Conservation (phyloP, 1,139 yeast genomes). For the Suhomyces bribrorum region DNA sequence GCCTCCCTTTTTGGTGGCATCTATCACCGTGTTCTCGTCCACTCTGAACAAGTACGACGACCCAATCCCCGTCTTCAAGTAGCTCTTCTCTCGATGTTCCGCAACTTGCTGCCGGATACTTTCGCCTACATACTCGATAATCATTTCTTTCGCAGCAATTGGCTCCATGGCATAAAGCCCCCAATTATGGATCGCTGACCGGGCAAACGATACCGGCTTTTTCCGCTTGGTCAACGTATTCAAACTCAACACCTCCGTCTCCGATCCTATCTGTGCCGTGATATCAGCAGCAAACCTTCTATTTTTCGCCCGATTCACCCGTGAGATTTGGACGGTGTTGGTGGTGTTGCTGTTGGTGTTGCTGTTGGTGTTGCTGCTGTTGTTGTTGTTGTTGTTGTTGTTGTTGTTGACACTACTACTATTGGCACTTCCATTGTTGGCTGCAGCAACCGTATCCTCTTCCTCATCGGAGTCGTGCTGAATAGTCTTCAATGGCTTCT, state of each 20-base stretch:
- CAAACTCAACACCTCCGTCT: conserved; percentile 76
- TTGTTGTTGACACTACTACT: conserved; percentile 29
- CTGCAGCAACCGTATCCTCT: conserved; percentile 8
- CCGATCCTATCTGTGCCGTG: conserved; percentile 79
- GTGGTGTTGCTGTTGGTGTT: conserved; percentile 7
- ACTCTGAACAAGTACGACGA: conserved; percentile 90
- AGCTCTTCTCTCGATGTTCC: conserved; percentile 85
- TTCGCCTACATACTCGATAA: conserved; percentile 98
- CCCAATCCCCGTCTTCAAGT: conserved; percentile 89
- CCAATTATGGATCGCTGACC: conserved; percentile 98
- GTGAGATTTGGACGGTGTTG: conserved; percentile 57
- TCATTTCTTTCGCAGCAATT: conserved; percentile 93
- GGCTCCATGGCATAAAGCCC: conserved; percentile 95
- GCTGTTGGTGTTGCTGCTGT: conserved; percentile 7
- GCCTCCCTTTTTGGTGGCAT: conserved; percentile 97
- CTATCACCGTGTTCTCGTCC: conserved; percentile 93
- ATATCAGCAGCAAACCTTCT: conserved; percentile 91
- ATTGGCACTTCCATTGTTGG: conserved; percentile 21
- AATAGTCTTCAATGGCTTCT: conserved; percentile 57
- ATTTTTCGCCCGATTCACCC: conserved; percentile 86
- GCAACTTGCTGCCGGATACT: conserved; percentile 92
- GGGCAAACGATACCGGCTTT: conserved; percentile 92
- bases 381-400: conserved; percentile 18
- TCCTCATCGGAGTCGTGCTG: conserved; percentile 59
- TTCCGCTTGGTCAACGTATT: conserved; percentile 82